Base-by-base conservation (phyloP, 306 rosid genomes). In the Dalbergia cultrata region DNA sequence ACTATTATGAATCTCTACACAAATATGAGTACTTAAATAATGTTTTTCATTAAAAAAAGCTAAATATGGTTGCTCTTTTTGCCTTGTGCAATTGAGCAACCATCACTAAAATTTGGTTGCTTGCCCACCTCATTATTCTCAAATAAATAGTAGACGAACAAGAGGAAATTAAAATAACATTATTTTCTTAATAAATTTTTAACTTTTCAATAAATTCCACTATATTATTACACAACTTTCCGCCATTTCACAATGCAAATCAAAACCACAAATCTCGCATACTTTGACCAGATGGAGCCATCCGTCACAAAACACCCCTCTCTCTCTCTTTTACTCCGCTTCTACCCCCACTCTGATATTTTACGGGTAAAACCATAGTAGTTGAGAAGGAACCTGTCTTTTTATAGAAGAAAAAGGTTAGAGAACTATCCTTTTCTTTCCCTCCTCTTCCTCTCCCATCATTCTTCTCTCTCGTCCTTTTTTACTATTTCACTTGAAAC, bases 271-370 rank as follows among this genome's bases (percentile, higher is more conserved):
- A 78, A 85, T 84, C 83, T 71, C 66, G 49, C 87, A 75, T 86
- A 72, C 82, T 88, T 88, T 88, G 93, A 89, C 90, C 84, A 64
- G 17, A 54, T 9, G 21, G 11, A 65, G 35, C 68, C n/a, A 10
- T 17, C 60, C 77, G 67, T 57, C 76, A 12, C 68, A 21, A 68
- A 57, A 44, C 34, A 44, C 69, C 68, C 71, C 76, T 49, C 47
- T 74, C 41, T n/a, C 39, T 72, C 45, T 12, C 21, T 11, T 7
- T 7, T 2, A 9, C 13, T 44, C 16, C 79, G 70, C 56, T 66
- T 67, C 70, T 89, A 10, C 87, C 92, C 91, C 91, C 90, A 82
- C 87, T 75, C 83, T 77, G 82, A 85, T 83, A 77, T 84, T 85
- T 88, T 81, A 6, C 72, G 70, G 69, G 83, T 79, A 84, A 87